phyloP scores from a whole-genome alignment of 176 grass and related monocot species.

The Oryza rufipogon region DNA sequence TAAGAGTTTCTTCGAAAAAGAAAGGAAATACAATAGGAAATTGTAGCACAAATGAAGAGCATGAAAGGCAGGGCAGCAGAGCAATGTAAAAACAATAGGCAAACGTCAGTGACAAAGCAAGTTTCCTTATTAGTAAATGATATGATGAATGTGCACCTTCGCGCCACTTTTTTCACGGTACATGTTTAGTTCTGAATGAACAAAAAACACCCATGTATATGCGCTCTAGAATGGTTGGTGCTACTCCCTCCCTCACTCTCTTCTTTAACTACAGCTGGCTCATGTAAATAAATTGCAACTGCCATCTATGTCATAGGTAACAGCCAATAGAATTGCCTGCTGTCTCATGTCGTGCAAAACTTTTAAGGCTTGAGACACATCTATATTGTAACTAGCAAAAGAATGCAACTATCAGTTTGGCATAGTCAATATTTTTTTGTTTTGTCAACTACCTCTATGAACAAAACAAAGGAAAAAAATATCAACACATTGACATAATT shows the following conservation, averaged over 20 bases:
- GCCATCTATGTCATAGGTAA: neutral
- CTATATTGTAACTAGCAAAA: neutral
- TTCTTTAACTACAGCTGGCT: neutral
- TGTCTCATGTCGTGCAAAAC: slow-evolving; percentile 1
- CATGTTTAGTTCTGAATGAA: slow-evolving; percentile 10
- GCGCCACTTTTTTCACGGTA: neutral
- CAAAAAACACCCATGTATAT: slow-evolving; percentile 4
- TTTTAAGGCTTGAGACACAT: slow-evolving; percentile 17
- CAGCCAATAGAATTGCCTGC: neutral
- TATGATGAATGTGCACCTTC: neutral
- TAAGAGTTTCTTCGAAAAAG: slow-evolving; percentile 1
- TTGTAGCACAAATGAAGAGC: neutral
- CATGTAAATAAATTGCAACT: neutral
- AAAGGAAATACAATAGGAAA: neutral
- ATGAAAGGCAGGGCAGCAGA: neutral
- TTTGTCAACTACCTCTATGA: neutral
- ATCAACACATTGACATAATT: slow-evolving; percentile 13
- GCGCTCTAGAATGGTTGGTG: neutral
- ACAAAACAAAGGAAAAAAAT: neutral
- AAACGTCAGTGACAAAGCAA: slow-evolving; percentile 20
- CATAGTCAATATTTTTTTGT: neutral
- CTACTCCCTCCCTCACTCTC: neutral
- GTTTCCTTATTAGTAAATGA: slow-evolving; percentile 1
- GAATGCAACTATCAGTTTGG: neutral
- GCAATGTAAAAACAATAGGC: neutral